Percentiles rank a stretch among this genome's conserved stretches.
phyloP scores from a whole-genome alignment of 2,329 filamentous ascomycete species.

The Aspergillus nomiae region DNA sequence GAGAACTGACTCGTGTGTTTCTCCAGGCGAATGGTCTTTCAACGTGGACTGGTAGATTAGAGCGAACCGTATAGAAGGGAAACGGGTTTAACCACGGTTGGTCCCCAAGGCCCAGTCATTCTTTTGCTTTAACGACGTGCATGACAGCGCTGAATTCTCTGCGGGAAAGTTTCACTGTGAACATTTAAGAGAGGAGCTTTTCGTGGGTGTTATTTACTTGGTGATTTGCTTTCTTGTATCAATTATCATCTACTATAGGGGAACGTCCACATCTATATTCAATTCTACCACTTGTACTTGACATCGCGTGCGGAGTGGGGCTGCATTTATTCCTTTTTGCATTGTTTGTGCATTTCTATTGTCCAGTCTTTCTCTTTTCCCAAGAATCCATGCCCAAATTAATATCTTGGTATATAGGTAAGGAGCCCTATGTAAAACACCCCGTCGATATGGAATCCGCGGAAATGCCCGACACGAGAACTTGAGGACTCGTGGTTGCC shows the following conservation, averaged over 20 bases:
- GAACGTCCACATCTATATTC: background rate
- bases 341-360: background rate
- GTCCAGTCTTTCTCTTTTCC: background rate
- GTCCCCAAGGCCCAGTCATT: background rate
- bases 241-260: conserved; percentile 9
- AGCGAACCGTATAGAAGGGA: conserved; percentile 19
- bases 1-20: conserved; percentile 9
- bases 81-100: conserved; percentile 10
- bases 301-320: background rate
- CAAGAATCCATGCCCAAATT: too few relatives aligned
- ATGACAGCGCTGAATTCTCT: conserved; percentile 22
- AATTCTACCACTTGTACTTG: background rate
- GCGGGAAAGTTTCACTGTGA: background rate
- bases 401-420: too few relatives aligned
- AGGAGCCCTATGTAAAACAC: too few relatives aligned
- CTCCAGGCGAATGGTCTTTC: conserved; percentile 48
- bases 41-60: conserved; percentile 44
- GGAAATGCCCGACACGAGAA: too few relatives aligned
- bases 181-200: conserved; percentile 5
- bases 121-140: conserved; percentile 26
- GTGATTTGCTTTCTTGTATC: conserved; percentile 11
- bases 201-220: conserved; percentile 8
- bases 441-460: too few relatives aligned
- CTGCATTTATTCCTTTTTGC: background rate
- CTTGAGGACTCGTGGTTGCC: too few relatives aligned